Base-by-base conservation (phyloP, 768 basidiomycete genomes). In the Termitomyces sp. region DNA sequence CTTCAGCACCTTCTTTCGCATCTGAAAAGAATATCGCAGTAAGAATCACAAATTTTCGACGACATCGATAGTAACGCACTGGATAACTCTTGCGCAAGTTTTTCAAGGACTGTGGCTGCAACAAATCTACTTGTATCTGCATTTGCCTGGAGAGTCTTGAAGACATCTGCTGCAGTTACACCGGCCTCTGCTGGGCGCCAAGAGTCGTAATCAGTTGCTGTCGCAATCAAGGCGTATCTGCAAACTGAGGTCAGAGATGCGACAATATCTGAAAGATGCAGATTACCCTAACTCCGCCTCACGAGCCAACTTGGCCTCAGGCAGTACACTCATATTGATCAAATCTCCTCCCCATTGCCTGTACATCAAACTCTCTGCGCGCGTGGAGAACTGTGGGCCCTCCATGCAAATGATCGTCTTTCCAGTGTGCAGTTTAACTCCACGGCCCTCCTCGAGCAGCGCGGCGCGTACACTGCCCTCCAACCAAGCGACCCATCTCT, bases 321-420 rank as follows among this genome's bases (percentile, higher is more conserved):
- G 97, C 28, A 98, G 75, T 42, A 91, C 91, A 58, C 91, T 96
- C 96, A 99, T 99, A 72, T 98, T 95, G 74, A 96, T 95, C 68
- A 96, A 74, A 70, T 96, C 92, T 6, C 85, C 92, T 9, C 96
- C 96, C 90, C 92, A 95, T 48, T 80, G 79, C 22, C 94, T 80
- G 71, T 98, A 97, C 94, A 97, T 94, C 65, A 82, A 65, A 66
- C 92, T 94, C 81, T 99, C 96, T 18, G 96, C 96, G 38, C 96
- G 77, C n/a, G 96, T 99, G 56, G 94, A 96, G 78, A 99, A 99
- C 73, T 94, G 94, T 33, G 91, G 91, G 50, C 95, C 95, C 69
- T 98, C 94, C 93, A 98, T 98, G 68, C 92, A 94, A 49, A 98
- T 88, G 57, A 98, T 83, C 20, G 86, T 88, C 78, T 88, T 94